phyloP scores from a whole-genome alignment of 2,329 filamentous ascomycete genomes.

The Nemania sp. region DNA sequence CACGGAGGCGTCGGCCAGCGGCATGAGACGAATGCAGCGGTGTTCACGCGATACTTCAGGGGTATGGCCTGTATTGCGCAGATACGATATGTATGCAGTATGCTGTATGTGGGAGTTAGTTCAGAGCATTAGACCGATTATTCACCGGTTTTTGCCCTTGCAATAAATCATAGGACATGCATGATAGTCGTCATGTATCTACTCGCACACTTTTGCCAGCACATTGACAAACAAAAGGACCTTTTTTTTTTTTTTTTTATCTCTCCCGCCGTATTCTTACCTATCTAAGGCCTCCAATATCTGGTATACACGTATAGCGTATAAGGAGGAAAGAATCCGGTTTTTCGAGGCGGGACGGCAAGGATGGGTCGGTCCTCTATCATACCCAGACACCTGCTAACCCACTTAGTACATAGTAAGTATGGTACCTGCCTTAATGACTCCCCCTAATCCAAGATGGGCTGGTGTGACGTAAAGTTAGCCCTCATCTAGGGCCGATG shows the following conservation, averaged over 20 bases:
- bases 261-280: background rate
- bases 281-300: background rate
- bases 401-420: conserved; percentile 5
- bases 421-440: background rate
- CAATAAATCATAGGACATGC: background rate
- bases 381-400: background rate
- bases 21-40: conserved; percentile 30
- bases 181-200: background rate
- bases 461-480: conserved; percentile 3
- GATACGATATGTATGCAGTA: no score
- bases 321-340: background rate
- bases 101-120: background rate
- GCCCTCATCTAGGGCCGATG: conserved; percentile 11
- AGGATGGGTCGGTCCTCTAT: conserved; percentile 1
- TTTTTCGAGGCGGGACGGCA: conserved; percentile 10
- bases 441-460: conserved; percentile 15
- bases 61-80: conserved; percentile 7
- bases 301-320: no score
- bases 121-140: conserved; percentile 11
- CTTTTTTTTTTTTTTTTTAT: no score
- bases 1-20: conserved; percentile 30
- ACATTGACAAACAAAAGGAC: background rate
- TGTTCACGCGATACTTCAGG: conserved; percentile 26
- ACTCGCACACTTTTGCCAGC: background rate
- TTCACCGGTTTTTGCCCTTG: conserved; percentile 6